Conservation (phyloP, 2,329 filamentous ascomycete genomes). For the Huntiella bhutanensis region DNA sequence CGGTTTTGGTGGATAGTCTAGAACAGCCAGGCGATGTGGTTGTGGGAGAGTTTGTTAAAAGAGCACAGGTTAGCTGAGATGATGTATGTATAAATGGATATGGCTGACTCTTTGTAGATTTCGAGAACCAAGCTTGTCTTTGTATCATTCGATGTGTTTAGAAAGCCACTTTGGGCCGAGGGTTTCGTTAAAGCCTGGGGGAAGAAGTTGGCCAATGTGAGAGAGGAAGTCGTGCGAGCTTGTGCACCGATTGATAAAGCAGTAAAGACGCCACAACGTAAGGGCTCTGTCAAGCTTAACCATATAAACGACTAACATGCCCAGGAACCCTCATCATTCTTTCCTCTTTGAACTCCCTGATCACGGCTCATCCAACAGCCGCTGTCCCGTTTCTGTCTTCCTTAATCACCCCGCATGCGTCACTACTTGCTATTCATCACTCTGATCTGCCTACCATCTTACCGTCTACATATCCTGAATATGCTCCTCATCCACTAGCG, state of each 20-base stretch:
- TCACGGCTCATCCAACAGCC: conserved; percentile 31
- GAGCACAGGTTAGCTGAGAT: conserved; percentile 43
- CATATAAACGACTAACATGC: conserved; percentile 5
- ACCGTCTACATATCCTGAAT: conserved; percentile 26
- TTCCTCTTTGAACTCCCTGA: conserved; percentile 57
- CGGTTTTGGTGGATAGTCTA: conserved; percentile 64
- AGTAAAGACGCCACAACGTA: conserved; percentile 25
- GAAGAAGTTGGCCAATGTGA: conserved; percentile 27
- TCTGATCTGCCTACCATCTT: conserved; percentile 48
- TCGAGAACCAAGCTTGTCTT: conserved; percentile 54
- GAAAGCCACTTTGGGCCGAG: conserved; percentile 44
- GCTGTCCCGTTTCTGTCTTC: conserved; percentile 52
- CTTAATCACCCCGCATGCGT: conserved; percentile 45
- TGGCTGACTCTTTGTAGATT: conserved; percentile 14
- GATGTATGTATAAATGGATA: neutral
- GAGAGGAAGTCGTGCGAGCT: conserved; percentile 5
- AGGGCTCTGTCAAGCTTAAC: conserved; percentile 12
- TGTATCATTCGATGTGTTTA: conserved; percentile 58
- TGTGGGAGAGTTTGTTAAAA: conserved; percentile 51
- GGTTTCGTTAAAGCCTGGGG: conserved; percentile 45
- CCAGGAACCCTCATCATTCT: conserved; percentile 57
- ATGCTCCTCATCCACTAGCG: conserved; percentile 50
- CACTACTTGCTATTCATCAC: conserved; percentile 67
- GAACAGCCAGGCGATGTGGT: conserved; percentile 61
- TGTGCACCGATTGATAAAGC: conserved; percentile 23